Evolutionary conservation across 176 grass and related monocot genomes (phyloP), one percentile per base, ranked within the genome.

Genomic region (Eleusine coracana): DNA sequence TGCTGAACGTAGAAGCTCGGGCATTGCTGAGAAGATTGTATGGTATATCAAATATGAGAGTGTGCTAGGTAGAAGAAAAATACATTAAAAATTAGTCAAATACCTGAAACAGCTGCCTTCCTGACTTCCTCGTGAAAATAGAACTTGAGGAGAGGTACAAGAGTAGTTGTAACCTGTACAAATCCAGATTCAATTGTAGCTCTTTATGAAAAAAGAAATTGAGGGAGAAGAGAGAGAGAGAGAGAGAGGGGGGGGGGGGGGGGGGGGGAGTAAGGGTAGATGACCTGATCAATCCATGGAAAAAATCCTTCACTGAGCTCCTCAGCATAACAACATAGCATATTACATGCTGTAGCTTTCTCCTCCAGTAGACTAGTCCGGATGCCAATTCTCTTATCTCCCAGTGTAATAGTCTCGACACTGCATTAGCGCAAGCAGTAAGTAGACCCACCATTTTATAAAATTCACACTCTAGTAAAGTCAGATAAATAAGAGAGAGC

Each of bases 301-400:
- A 76, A 97, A 90, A 97, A 97, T 12, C 91, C 94, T 88, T 97
- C 94, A 65, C 89, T 97, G 50, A 97, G 91, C 84, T 97, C 94
- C 75, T 97, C 89, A 81, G 89, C 94, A 55, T 97, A 97, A 66
- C 94, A 97, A 83, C 86, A 89, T 12, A 97, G 78, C 94, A 97
- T 97, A 80, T 89, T 91, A 82, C 91, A 97, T 79, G 94, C 91
- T 48, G 91, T 91, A 68, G 91, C 89, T 93, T 97, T 97, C 65
- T 97, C 91, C 79, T 97, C 91, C 79, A 97, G 82, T 49, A 94
- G 58, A 83, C 92, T 94, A 45, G 92, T 94, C 42, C 81, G 40
- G 79, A 94, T 94, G 34, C 89, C 92, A 46, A 94, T 92, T 50
- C 92, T 91, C 76, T 94, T 94, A 87, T 94, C 89, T 64, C 92